Base-by-base conservation (phyloP, 306 rosid genomes). In the Gastrolobium villosum region DNA sequence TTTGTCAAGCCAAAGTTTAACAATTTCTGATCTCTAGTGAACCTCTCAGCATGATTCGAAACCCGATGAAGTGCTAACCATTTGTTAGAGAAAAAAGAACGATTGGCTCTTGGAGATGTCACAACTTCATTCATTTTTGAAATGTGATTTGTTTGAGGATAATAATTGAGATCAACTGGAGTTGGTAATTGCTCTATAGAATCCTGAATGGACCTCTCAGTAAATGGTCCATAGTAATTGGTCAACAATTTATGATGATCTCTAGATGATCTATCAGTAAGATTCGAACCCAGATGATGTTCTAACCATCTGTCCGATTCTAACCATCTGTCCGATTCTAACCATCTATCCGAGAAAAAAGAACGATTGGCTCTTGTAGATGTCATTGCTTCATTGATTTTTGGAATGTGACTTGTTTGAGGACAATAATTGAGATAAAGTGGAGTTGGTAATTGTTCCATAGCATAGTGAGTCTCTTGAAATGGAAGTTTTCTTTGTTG, bases 101-200 rank as follows among this genome's bases (percentile, higher is more conserved):
- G 28, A 7, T 55, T 26, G 8, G 45, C 45, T 40, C 45, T 20
- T 5, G 10, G 3, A 55, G 77, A 60, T 37, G 65, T 15, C 36
- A 72, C 4, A 11, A 45, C 28, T 40, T 57, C 60, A 59, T 73
- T 28, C 10, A 30, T 13, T 3, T 45, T 65, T 7, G 63, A 41
- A 39, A 30, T 5, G 2, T 14, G 9, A 76, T 52, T 68, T 26
- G 61, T 20, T 66, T 10, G 83, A 87, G 76, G 69, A 59, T 32
- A 40, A 72, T 30, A 53, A 26, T 34, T 72, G 67, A 66, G 55
- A 55, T 35, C 40, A 69, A 20, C 36, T 30, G 73, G 55, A 63
- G 59, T 34, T 9, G 70, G 81, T 3, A 10, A 10, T 7, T 36
- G 81, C 56, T 32, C 37, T 60, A 66, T 26, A 66, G 6, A n/a